Evolutionary conservation across 1,284 basidiomycete genomes (phyloP).

Genomic region (Apiotrichum gamsii): DNA sequence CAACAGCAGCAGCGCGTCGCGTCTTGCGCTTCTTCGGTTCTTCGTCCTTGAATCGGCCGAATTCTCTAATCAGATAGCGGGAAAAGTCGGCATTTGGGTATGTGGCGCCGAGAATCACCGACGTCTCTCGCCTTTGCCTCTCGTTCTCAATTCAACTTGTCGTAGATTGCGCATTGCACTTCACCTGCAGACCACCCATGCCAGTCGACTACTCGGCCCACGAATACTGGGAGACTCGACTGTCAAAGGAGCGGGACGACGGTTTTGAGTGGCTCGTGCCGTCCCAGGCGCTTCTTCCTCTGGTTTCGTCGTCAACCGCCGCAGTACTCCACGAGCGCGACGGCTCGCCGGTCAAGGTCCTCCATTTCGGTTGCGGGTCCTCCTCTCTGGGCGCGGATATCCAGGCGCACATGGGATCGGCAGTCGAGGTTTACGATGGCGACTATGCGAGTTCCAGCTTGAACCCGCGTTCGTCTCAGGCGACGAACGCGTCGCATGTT

Average conservation of each 20-base stretch:
- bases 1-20: too few species aligned
- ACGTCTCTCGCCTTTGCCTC: too few species aligned
- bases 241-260: constrained; percentile 17
- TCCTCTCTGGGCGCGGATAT: constrained; percentile 25
- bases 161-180: too few species aligned
- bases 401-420: constrained; percentile 4
- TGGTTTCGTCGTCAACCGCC: constrained; percentile 12
- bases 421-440: constrained; percentile 26
- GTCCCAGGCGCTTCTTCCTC: constrained; percentile 19
- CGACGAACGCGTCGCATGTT: too few species aligned
- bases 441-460: constrained; percentile 25
- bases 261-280: constrained; percentile 40
- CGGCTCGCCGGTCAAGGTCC: background rate
- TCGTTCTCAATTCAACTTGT: too few species aligned
- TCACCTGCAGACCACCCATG: background rate
- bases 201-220: constrained; percentile 36
- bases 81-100: too few species aligned
- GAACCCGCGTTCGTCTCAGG: too few species aligned
- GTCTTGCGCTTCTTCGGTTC: too few species aligned
- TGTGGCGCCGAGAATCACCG: too few species aligned
- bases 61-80: too few species aligned
- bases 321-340: too few species aligned
- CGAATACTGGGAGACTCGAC: constrained; percentile 35
- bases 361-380: constrained; percentile 42
- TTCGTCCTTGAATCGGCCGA: too few species aligned